Evolutionary conservation across 306 rosid species (phyloP).

Genomic region (Dryas drummondii): DNA sequence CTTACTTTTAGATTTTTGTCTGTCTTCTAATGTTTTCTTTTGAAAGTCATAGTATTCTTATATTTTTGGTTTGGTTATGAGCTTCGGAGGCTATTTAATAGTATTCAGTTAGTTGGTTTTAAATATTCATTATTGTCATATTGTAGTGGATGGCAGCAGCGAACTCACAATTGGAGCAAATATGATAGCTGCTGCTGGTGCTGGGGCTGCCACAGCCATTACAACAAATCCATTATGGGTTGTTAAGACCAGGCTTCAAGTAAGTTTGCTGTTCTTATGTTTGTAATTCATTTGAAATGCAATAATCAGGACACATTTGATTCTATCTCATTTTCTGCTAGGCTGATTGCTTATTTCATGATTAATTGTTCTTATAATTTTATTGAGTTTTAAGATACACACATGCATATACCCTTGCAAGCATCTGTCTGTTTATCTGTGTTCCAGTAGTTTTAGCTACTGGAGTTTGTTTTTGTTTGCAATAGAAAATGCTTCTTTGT

Average conservation of each 20-base stretch:
- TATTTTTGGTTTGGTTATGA: slow-evolving; percentile 20
- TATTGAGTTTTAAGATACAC: neutral
- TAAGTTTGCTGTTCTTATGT: slow-evolving; percentile 38
- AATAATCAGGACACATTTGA: neutral
- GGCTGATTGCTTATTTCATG: neutral
- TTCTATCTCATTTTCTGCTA: slow-evolving; percentile 2
- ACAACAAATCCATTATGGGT: slow-evolving; percentile 97
- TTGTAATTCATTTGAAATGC: slow-evolving; percentile 8
- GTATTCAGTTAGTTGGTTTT: slow-evolving; percentile 14
- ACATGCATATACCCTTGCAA: neutral
- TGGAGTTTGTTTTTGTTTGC: slow-evolving; percentile 8
- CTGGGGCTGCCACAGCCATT: slow-evolving; percentile 91
- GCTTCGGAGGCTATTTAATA: neutral
- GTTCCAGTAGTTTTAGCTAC: neutral
- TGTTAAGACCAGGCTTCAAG: slow-evolving; percentile 97
- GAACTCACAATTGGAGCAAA: slow-evolving; percentile 65
- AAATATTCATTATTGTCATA: slow-evolving; percentile 8
- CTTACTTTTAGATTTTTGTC: slow-evolving; percentile 20
- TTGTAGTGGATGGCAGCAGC: slow-evolving; percentile 38
- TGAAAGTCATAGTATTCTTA: neutral
- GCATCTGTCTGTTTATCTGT: neutral
- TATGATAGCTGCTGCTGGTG: slow-evolving; percentile 88
- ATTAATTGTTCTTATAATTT: slow-evolving; percentile 1
- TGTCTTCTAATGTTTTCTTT: neutral
- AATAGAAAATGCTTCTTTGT: slow-evolving; percentile 11